phyloP scores from a whole-genome alignment of 768 basidiomycete genomes.

The Lenzites betulinus region DNA sequence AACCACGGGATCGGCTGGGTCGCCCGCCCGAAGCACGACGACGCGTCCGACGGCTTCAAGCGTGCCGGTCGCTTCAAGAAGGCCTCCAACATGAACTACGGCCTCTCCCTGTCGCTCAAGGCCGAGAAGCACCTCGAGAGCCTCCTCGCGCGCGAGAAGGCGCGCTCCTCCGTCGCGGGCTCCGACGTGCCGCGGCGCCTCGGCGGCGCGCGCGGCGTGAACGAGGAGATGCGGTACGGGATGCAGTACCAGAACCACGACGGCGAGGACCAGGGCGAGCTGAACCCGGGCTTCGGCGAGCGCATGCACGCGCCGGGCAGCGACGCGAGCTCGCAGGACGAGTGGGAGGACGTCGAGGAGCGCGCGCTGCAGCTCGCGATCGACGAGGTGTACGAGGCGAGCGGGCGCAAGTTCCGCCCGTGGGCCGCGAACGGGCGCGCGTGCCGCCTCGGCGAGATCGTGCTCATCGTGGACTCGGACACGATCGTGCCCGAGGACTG shows the following conservation, averaged over 20 bases:
- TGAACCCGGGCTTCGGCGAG: conserved; percentile 32
- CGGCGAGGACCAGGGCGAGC: conserved; percentile 54
- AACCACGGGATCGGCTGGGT: conserved; percentile 62
- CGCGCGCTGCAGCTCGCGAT: conserved; percentile 52
- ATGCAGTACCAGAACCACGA: conserved; percentile 66
- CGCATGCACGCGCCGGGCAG: conserved; percentile 21
- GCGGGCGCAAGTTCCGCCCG: conserved; percentile 32
- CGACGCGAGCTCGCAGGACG: conserved; percentile 25
- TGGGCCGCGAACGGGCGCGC: conserved; percentile 40
- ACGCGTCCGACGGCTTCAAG: conserved; percentile 43
- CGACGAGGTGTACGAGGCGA: conserved; percentile 49
- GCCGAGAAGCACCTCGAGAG: conserved; percentile 37
- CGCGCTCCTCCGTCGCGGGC: conserved; percentile 15
- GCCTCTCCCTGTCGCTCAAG: conserved; percentile 35
- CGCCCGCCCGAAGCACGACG: conserved; percentile 55
- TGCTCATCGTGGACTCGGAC: conserved; percentile 53
- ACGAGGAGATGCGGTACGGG: conserved; percentile 51
- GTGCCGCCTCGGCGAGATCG: conserved; percentile 48
- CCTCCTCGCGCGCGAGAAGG: conserved; percentile 30
- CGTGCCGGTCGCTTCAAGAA: conserved; percentile 55
- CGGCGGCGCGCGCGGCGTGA: conserved; percentile 25
- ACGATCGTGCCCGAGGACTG: conserved; percentile 56
- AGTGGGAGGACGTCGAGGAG: conserved; percentile 47
- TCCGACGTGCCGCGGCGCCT: conserved; percentile 28
- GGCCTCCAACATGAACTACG: conserved; percentile 55